Conservation (phyloP, 352 stramenopile genomes). For the Pythium apleroticum region DNA sequence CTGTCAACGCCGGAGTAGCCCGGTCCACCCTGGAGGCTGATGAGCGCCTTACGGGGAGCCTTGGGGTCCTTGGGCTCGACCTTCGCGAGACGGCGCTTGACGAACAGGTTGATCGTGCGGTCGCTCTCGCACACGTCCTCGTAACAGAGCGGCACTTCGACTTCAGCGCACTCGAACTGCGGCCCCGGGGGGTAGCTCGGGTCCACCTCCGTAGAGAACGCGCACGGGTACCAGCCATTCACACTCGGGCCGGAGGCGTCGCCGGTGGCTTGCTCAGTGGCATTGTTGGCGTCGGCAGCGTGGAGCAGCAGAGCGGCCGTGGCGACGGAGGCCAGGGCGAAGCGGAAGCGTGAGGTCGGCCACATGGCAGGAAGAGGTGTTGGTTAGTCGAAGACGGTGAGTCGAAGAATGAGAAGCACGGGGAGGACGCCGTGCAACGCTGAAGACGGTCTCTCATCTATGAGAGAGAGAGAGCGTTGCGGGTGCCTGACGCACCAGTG, state of each 20-base stretch:
- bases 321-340: not conserved
- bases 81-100: constrained; percentile 23
- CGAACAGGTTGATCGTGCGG: constrained; percentile 22
- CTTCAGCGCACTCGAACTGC: constrained; percentile 19
- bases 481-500: too few relatives aligned
- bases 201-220: constrained; percentile 7
- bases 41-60: constrained; percentile 15
- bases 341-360: constrained; percentile 1
- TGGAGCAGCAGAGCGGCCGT: constrained; percentile 1
- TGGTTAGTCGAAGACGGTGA: not conserved
- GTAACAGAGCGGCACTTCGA: constrained; percentile 26
- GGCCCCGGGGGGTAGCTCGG: not conserved
- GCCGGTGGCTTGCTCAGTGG: not conserved
- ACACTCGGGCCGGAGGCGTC: not conserved
- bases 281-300: constrained; percentile 11
- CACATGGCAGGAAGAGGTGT: not conserved
- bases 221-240: constrained; percentile 33
- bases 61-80: not conserved
- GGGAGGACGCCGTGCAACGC: not conserved
- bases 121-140: constrained; percentile 23
- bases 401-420: not conserved
- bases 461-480: too few relatives aligned
- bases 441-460: too few relatives aligned
- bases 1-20: constrained; percentile 11
- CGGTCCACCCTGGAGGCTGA: constrained; percentile 26